Evolutionary conservation across 176 grass and related monocot species (phyloP).

Genomic region (Rhynchospora pubera): DNA sequence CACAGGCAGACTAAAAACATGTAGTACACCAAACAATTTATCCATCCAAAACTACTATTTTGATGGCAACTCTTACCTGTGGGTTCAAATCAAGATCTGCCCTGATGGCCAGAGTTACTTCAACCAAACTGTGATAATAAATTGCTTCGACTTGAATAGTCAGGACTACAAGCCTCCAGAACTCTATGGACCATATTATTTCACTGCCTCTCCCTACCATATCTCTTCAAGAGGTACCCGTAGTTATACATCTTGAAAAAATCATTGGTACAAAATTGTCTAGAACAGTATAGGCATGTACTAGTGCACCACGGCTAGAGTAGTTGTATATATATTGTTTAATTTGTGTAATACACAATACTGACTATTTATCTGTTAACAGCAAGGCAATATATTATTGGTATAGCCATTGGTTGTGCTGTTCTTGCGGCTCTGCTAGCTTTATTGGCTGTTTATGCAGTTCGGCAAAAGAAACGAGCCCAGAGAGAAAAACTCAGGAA

Average conservation of each 20-base stretch:
- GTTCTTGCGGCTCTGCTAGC: slow-evolving; percentile 32
- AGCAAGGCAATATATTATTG: slow-evolving; percentile 31
- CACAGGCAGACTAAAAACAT: neutral
- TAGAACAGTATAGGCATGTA: too few species aligned
- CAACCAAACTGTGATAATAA: slow-evolving; percentile 30
- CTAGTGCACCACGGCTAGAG: neutral
- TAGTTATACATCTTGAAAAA: slow-evolving; percentile 12
- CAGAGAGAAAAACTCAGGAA: slow-evolving; percentile 38
- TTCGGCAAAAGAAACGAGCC: slow-evolving; percentile 42
- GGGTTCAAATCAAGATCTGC: slow-evolving; percentile 39
- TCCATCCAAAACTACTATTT: neutral
- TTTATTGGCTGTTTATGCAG: slow-evolving; percentile 34
- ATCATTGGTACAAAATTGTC: neutral
- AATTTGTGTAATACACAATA: slow-evolving; percentile 7
- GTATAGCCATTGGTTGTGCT: slow-evolving; percentile 32
- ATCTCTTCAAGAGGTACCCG: slow-evolving; percentile 32
- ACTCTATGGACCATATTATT: slow-evolving; percentile 51
- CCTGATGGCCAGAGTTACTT: slow-evolving; percentile 36
- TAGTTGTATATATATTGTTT: neutral
- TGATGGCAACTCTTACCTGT: neutral
- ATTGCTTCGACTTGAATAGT: slow-evolving; percentile 45
- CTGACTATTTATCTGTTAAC: neutral
- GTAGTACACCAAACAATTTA: slow-evolving; percentile 10
- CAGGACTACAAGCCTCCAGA: slow-evolving; percentile 28
- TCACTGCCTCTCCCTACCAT: slow-evolving; percentile 6